Evolutionary conservation across 1,284 basidiomycete species (phyloP).

Genomic region (Cystobasidium pallidum): DNA sequence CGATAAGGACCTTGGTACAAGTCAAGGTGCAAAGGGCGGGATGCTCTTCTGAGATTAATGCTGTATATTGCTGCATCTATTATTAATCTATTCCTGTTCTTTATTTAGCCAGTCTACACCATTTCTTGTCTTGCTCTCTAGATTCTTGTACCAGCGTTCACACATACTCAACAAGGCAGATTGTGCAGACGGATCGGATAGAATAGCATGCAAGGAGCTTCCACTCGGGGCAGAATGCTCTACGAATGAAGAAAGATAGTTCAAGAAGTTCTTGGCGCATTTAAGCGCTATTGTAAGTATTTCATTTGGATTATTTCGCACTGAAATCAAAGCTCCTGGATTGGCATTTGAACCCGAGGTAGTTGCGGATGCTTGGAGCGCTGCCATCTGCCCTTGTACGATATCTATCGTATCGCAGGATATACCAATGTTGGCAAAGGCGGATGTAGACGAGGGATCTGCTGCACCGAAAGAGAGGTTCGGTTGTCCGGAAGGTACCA

Average conservation of each 20-base stretch:
- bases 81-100: conserved; percentile 22
- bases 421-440: conserved; percentile 35
- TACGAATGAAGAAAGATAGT: conserved; percentile 45
- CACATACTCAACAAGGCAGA: conserved; percentile 31
- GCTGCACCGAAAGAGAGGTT: conserved; percentile 3
- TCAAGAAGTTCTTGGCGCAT: conserved; percentile 45
- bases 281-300: conserved; percentile 28
- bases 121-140: conserved; percentile 41
- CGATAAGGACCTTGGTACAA: too few relatives aligned
- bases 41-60: too few relatives aligned
- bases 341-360: neutral
- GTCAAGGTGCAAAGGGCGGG: too few relatives aligned
- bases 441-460: neutral
- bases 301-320: conserved; percentile 29
- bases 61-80: too few relatives aligned
- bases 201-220: conserved; percentile 37
- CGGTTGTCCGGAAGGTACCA: conserved; percentile 17
- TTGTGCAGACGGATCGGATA: conserved; percentile 35
- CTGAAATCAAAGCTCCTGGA: conserved; percentile 6
- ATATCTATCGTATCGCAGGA: conserved; percentile 34
- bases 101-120: conserved; percentile 41
- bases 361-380: conserved; percentile 6
- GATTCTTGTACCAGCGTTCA: conserved; percentile 42
- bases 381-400: conserved; percentile 35
- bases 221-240: conserved; percentile 38